These are phyloP conservation scores for Mycogone perniciosa DNA, from an alignment of 2,329 filamentous ascomycete species.

Conservation along the genomic window DNA sequence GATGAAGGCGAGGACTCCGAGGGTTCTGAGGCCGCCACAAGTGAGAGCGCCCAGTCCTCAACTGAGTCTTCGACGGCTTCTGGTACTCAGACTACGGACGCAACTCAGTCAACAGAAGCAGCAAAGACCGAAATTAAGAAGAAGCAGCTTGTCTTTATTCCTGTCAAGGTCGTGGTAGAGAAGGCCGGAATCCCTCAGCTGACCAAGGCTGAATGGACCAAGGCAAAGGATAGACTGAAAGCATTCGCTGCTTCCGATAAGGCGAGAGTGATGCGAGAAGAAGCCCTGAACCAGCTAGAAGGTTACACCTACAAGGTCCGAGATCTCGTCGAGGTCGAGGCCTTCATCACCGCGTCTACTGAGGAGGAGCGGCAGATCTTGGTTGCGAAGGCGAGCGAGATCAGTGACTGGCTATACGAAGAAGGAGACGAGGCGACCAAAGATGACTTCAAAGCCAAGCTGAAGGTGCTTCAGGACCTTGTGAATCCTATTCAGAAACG, in stretches of 20 bases:
- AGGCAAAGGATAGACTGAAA: conserved; percentile 63
- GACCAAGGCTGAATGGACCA: conserved; percentile 41
- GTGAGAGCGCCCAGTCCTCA: conserved; percentile 33
- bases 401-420: conserved; percentile 86
- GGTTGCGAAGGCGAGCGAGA: conserved; percentile 58
- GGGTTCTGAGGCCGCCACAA: conserved; percentile 33
- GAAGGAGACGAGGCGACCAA: conserved; percentile 72
- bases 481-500: conserved; percentile 72
- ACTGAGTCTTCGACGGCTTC: conserved; percentile 23
- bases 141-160: conserved; percentile 52
- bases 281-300: conserved; percentile 88
- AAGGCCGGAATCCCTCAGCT: conserved; percentile 46
- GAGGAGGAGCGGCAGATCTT: conserved; percentile 60
- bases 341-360: conserved; percentile 67
- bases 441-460: conserved; percentile 66
- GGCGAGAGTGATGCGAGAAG: conserved; percentile 69
- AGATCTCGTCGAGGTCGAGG: conserved; percentile 71
- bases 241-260: conserved; percentile 84
- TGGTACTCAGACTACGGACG: conserved; percentile 35
- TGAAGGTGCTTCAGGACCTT: conserved; percentile 70
- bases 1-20: conserved; percentile 52
- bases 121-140: conserved; percentile 52
- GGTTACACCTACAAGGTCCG: conserved; percentile 84
- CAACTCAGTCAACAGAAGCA: conserved; percentile 35
- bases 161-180: conserved; percentile 43